These are phyloP conservation scores for Vachellia pachyceras DNA, from an alignment of 306 rosid genomes.

Conservation along the genomic window DNA sequence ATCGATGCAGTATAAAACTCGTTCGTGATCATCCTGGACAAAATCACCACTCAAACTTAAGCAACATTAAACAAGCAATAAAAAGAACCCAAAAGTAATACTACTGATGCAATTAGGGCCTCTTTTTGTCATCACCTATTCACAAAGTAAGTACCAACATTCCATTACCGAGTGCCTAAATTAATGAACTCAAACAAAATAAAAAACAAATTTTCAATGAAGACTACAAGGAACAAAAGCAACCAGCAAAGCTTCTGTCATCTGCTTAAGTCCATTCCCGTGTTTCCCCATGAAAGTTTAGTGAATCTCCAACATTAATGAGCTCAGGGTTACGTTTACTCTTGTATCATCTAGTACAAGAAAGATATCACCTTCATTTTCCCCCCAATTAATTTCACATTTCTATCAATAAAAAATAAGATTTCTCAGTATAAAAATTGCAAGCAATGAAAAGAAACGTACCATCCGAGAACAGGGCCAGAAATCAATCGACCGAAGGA, in stretches of 20 bases:
- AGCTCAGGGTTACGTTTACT: neutral
- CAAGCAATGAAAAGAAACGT: neutral
- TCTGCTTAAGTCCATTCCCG: neutral
- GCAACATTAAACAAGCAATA: neutral
- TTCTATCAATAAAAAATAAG: neutral
- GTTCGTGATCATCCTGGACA: constrained; percentile 79
- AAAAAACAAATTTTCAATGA: neutral
- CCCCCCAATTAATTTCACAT: neutral
- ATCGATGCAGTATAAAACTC: constrained; percentile 78
- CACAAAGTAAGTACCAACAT: neutral
- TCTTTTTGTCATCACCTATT: neutral
- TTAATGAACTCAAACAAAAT: neutral
- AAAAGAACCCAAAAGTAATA: neutral
- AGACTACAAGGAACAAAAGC: neutral
- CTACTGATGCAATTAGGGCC: neutral
- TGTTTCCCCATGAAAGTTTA: neutral
- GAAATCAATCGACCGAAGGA: constrained; percentile 72
- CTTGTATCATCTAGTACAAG: neutral
- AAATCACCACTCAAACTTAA: constrained; percentile 20
- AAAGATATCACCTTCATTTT: neutral
- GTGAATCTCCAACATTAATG: neutral
- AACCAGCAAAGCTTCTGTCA: neutral
- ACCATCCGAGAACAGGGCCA: constrained; percentile 96
- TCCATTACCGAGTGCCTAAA: constrained; percentile 1
- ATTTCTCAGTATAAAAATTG: neutral